A percentile compares a stretch with the other conserved stretches of the same genome.
These are phyloP conservation scores for Cladosporium cucumerinum DNA, from an alignment of 2,329 filamentous ascomycete species.

Conservation along the genomic window DNA sequence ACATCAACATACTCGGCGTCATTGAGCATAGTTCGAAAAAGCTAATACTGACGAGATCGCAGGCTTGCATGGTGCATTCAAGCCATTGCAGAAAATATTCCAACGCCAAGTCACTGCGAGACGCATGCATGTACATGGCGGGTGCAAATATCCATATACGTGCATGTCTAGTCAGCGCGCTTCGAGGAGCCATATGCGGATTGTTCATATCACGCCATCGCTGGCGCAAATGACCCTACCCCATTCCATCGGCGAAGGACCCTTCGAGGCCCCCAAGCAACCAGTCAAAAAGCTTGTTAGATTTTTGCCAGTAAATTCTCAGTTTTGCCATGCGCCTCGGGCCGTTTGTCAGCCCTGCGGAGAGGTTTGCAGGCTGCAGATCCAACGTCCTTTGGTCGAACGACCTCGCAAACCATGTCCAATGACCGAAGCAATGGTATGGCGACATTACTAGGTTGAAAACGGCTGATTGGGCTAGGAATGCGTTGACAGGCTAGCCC, in stretches of 20 bases:
- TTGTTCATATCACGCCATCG: conserved; percentile 1
- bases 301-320: conserved; percentile 1
- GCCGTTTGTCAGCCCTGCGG: background rate
- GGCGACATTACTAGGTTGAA: background rate
- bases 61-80: background rate
- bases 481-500: background rate
- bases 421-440: background rate
- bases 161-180: background rate
- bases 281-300: background rate
- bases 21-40: background rate
- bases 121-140: background rate
- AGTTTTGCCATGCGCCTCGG: background rate
- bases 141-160: background rate
- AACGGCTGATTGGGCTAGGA: background rate
- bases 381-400: background rate
- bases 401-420: background rate
- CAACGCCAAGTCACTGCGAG: background rate
- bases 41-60: background rate
- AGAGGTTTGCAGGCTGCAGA: background rate
- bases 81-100: background rate
- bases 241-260: background rate
- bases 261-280: background rate
- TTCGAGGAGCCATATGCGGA: background rate
- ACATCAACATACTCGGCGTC: background rate
- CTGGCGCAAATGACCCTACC: conserved; percentile 4